A percentile compares a stretch with the other conserved stretches of the same genome.
Evolutionary conservation across 2,329 filamentous ascomycete genomes (phyloP).

Genomic region (Verticillium zaregamsianum): DNA sequence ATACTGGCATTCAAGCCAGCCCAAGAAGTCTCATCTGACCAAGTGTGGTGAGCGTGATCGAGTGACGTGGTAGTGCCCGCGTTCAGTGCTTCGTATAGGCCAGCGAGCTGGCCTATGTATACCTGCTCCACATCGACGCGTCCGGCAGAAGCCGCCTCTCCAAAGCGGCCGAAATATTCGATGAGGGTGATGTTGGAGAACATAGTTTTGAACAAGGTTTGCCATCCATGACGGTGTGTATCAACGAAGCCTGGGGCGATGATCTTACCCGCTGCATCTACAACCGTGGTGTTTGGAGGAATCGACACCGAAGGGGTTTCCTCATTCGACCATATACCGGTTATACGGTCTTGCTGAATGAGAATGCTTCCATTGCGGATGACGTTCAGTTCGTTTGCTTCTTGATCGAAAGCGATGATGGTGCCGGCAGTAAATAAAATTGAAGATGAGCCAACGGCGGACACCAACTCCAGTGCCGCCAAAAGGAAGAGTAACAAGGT

Average conservation of each 20-base stretch:
- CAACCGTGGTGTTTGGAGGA: conserved; percentile 16
- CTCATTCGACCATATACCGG: conserved; percentile 28
- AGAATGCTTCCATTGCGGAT: conserved; percentile 36
- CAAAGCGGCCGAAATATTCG: conserved; percentile 15
- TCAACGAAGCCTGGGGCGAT: conserved; percentile 37
- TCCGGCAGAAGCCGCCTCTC: not conserved
- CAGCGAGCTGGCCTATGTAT: conserved; percentile 40
- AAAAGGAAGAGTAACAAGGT: not conserved
- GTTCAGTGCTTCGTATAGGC: conserved; percentile 44
- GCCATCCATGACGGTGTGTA: conserved; percentile 41
- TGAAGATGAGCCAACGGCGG: conserved; percentile 7
- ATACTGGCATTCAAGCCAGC: conserved; percentile 41
- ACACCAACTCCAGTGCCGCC: not conserved
- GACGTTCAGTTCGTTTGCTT: conserved; percentile 27
- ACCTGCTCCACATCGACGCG: conserved; percentile 31
- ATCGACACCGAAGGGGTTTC: conserved; percentile 29
- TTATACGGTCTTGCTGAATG: conserved; percentile 32
- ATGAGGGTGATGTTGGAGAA: conserved; percentile 17
- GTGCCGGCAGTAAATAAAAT: conserved; percentile 30
- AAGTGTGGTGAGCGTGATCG: conserved; percentile 47
- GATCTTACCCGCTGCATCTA: conserved; percentile 34
- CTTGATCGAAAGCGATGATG: conserved; percentile 33
- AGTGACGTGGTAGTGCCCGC: conserved; percentile 48
- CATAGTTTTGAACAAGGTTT: conserved; percentile 24
- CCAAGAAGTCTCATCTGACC: conserved; percentile 31